Evolutionary conservation across 352 stramenopile genomes (phyloP).

Genomic region (Detonula confervacea): DNA sequence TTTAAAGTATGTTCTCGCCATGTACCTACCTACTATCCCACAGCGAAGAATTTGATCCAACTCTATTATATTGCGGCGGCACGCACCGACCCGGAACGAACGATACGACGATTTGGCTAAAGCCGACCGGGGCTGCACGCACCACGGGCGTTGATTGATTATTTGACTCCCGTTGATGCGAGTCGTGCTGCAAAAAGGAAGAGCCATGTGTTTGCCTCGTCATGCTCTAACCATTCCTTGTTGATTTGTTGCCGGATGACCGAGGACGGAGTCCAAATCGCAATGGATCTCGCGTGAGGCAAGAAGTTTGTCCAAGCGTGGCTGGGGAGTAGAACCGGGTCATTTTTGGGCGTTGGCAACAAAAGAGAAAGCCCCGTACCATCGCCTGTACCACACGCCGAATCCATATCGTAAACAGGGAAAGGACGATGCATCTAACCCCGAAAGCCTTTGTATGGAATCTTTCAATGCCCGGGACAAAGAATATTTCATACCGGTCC

Average conservation of each 20-base stretch:
- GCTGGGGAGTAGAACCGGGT: not conserved
- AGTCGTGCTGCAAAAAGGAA: too few species aligned
- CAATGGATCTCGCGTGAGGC: not conserved
- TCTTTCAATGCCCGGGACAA: not conserved
- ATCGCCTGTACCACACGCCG: not conserved
- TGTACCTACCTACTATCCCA: too few species aligned
- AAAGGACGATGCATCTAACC: not conserved
- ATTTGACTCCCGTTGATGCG: not conserved
- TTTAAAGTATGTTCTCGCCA: not conserved
- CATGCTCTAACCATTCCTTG: too few species aligned
- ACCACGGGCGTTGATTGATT: slow-evolving; percentile 11
- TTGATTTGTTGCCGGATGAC: too few species aligned
- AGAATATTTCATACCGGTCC: not conserved
- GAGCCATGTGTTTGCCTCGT: too few species aligned
- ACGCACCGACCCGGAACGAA: too few species aligned
- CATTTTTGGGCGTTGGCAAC: not conserved
- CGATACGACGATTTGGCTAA: not conserved
- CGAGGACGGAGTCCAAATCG: slow-evolving; percentile 3
- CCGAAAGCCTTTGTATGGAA: not conserved
- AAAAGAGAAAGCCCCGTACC: not conserved
- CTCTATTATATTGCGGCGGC: too few species aligned
- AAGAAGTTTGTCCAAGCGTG: too few species aligned
- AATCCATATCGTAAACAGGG: not conserved
- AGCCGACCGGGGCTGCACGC: not conserved
- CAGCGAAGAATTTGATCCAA: not conserved